Base-by-base conservation (phyloP, 192 early-diverging fungal species). In the Coemansia sp. region DNA sequence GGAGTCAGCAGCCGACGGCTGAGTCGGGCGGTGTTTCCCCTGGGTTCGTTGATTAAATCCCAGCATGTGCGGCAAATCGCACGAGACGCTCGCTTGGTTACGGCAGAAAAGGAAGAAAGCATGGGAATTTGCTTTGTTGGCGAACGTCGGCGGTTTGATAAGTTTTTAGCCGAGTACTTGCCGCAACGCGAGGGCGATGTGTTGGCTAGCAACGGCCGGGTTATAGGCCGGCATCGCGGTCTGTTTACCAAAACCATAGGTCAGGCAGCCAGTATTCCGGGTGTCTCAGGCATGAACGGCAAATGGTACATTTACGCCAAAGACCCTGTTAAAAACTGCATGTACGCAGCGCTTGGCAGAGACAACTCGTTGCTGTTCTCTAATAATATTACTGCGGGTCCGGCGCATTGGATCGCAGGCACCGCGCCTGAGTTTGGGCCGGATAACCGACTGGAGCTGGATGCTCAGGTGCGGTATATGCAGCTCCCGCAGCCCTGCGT, bases 61-160 rank as follows among this genome's bases (percentile, higher is more conserved):
- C 4, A 14, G 2, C 75, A 88, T 32, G 91, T 97, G 22, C 92
- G 94, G 51, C 32, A 63, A 11, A 69, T 94, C 22, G 96, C 94
- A 1, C 17, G 58, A 1, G 63, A 78, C 12, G 43, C 72, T 4
- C 81, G 84, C 1, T 76, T 98, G 12, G 52, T 66, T 3, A 87
- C 83, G 1, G 86, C 88, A 0, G 80, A 87, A 0, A 78, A 77
- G 35, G 90, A 92, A 72, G 96, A 98, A 69, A 94, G 92, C 67
- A 95, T 95, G 93, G 96, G 96, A 0, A 93, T 98, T 17, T 98
- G 96, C 59, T 96, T 98, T 85, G 87, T 98, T 3, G 94, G 94
- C 5, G 88, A 94, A 63, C 83, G 88, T 2, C 79, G 79, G 1
- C 70, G 73, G 24, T 98, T 94, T 76, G 83, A 88, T 5, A 83